Percentiles rank a stretch among this genome's conserved stretches.
These are phyloP conservation scores for Circinella umbellata DNA, from an alignment of 371 early-diverging fungal genomes.

Conservation along the genomic window DNA sequence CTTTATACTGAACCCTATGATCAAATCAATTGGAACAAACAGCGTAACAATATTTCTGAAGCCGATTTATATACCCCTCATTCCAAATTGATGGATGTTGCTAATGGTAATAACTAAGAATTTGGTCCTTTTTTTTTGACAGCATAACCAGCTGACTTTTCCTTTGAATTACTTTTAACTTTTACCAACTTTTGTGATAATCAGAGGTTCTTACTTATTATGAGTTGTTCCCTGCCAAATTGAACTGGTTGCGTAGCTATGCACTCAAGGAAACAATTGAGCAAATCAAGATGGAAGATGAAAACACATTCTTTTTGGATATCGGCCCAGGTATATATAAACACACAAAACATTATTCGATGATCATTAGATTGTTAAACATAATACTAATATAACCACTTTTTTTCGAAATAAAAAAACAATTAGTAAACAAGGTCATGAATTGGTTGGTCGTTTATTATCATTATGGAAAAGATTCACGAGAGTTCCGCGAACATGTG, in stretches of 20 bases:
- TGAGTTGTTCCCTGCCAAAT: conserved; percentile 58
- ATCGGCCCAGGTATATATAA: conserved; percentile 81
- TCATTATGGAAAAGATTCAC: conserved; percentile 88
- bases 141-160: too few species aligned
- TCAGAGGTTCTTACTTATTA: conserved; percentile 65
- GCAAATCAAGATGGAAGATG: conserved; percentile 88
- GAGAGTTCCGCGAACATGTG: conserved; percentile 78
- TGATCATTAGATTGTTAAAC: too few species aligned
- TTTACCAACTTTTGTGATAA: not conserved
- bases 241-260: conserved; percentile 63
- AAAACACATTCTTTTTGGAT: conserved; percentile 87
- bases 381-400: not conserved
- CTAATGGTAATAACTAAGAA: conserved; percentile 59
- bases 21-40: conserved; percentile 79
- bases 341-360: not conserved
- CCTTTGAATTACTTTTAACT: not conserved
- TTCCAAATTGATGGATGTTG: conserved; percentile 73
- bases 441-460: conserved; percentile 86
- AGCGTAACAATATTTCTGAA: conserved; percentile 81
- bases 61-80: conserved; percentile 90
- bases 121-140: too few species aligned
- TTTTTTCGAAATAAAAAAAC: not conserved
- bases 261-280: conserved; percentile 79
- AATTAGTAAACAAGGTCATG: conserved; percentile 85
- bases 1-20: conserved; percentile 87